Percentiles rank a stretch among this genome's conserved stretches.
Conservation (phyloP, 2,329 filamentous ascomycete genomes). For the Elsinoe australis region DNA sequence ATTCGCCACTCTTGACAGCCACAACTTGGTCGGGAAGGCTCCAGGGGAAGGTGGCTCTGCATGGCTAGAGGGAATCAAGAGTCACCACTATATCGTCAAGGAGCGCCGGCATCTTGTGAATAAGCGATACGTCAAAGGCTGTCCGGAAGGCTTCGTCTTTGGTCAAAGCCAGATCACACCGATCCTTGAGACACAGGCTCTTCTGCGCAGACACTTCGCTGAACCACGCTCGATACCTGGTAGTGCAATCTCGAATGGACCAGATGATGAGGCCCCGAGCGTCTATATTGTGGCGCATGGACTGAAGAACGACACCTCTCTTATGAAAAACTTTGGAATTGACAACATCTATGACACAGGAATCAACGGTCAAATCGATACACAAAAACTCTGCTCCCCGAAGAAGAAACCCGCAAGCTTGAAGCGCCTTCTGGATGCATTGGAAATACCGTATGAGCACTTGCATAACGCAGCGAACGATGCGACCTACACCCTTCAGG, state of each 20-base stretch:
- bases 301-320: constrained; percentile 1
- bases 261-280: not conserved
- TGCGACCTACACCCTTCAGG: constrained; percentile 28
- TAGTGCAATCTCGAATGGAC: not conserved
- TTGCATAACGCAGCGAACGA: constrained; percentile 30
- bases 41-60: not conserved
- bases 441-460: constrained; percentile 2
- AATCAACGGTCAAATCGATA: constrained; percentile 5
- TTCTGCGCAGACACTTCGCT: not conserved
- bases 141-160: constrained; percentile 26
- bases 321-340: constrained; percentile 9
- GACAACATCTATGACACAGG: not conserved
- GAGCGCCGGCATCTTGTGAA: constrained; percentile 25
- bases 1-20: constrained; percentile 25
- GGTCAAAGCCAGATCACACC: constrained; percentile 22
- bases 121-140: constrained; percentile 23
- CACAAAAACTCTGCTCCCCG: constrained; percentile 9
- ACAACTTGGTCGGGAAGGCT: constrained; percentile 17
- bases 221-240: not conserved
- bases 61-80: constrained; percentile 22
- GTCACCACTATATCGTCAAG: constrained; percentile 24
- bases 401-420: constrained; percentile 7
- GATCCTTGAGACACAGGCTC: constrained; percentile 11
- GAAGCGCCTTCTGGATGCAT: not conserved
- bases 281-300: constrained; percentile 11